These are phyloP conservation scores for Arachis monticola DNA, from an alignment of 331 rosid species.

Conservation along the genomic window DNA sequence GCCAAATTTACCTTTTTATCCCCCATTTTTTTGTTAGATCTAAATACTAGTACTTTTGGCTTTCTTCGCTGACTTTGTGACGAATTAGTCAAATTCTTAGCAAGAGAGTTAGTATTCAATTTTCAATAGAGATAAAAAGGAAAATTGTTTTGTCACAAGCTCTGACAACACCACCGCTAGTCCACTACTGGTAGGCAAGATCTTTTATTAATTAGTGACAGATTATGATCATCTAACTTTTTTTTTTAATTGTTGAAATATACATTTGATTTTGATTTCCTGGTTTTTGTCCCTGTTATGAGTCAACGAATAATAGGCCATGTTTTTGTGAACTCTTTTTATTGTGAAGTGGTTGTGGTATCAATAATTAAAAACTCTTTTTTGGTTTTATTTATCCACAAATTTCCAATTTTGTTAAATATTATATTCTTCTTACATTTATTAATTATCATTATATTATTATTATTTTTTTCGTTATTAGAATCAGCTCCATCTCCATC, in stretches of 20 bases:
- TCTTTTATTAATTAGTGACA: no score
- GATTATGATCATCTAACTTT: no score
- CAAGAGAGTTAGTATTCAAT: no score
- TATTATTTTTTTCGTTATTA: background rate
- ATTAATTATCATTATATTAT: background rate
- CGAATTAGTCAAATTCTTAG: no score
- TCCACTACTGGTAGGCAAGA: no score
- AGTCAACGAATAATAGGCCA: background rate
- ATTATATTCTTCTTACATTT: background rate
- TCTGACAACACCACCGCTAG: no score
- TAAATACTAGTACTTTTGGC: background rate
- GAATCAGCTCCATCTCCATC: conserved; percentile 42
- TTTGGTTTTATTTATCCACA: background rate
- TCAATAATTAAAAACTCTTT: background rate
- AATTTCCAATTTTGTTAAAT: background rate
- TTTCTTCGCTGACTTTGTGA: no score
- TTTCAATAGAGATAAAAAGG: no score
- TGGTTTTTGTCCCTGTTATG: background rate
- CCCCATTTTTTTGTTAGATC: conserved; percentile 26
- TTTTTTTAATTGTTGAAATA: background rate
- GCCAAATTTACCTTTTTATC: no score
- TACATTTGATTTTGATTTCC: background rate
- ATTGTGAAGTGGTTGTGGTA: background rate
- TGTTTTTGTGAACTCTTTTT: background rate
- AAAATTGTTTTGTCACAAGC: no score